phyloP scores from a whole-genome alignment of 108 stramenopile genomes.

The Nitzschia sp. region DNA sequence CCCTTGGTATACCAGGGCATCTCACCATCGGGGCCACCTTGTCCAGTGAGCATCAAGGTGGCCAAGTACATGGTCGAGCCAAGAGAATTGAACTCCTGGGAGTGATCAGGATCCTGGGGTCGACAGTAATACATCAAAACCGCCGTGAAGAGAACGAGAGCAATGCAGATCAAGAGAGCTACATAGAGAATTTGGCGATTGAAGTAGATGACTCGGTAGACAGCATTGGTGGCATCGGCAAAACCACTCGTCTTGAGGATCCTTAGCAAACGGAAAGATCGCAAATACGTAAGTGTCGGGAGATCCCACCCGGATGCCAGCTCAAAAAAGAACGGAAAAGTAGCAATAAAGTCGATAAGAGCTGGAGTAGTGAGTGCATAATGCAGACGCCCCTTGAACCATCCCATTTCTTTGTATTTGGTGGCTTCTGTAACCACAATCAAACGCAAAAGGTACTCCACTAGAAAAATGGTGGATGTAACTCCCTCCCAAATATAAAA shows the following conservation, averaged over 20 bases:
- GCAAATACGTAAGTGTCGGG: slow-evolving; percentile 60
- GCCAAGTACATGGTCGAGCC: slow-evolving; percentile 61
- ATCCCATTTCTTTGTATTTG: slow-evolving; percentile 41
- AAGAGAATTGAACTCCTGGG: slow-evolving; percentile 45
- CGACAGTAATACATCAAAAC: slow-evolving; percentile 70
- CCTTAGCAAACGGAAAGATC: slow-evolving; percentile 64
- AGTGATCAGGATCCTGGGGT: slow-evolving; percentile 36
- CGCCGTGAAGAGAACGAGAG: slow-evolving; percentile 56
- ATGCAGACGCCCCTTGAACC: slow-evolving; percentile 41
- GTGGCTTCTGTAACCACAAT: slow-evolving; percentile 43
- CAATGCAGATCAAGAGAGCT: slow-evolving; percentile 49
- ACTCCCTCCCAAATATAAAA: slow-evolving; percentile 48
- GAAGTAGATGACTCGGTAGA: slow-evolving; percentile 60
- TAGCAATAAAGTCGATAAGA: slow-evolving; percentile 59
- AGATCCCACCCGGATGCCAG: slow-evolving; percentile 24
- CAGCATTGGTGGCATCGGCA: slow-evolving; percentile 47
- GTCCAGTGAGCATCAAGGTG: slow-evolving; percentile 70
- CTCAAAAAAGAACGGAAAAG: slow-evolving; percentile 67
- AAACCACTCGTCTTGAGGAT: slow-evolving; percentile 63
- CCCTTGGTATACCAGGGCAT: slow-evolving; percentile 62
- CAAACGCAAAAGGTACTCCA: slow-evolving; percentile 62
- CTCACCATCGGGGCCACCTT: slow-evolving; percentile 31
- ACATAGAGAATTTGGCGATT: slow-evolving; percentile 67
- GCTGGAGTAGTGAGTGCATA: slow-evolving; percentile 44
- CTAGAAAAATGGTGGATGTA: slow-evolving; percentile 54